Evolutionary conservation across 257 asterid genomes (phyloP).

Genomic region (Nicotiana tabacum): DNA sequence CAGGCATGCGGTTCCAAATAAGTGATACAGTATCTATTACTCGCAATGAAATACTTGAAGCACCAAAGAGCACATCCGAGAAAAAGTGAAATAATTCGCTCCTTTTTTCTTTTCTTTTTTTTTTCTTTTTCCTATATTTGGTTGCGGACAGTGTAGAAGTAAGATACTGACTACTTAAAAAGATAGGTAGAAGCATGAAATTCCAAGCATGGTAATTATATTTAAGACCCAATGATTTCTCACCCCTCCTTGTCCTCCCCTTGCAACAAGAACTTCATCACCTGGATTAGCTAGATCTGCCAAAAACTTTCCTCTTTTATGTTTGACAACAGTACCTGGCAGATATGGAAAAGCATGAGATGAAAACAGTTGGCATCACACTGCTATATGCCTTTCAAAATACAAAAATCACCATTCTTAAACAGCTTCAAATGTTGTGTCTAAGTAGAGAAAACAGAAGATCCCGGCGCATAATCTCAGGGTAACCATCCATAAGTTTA

Average conservation of each 20-base stretch:
- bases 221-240: conserved; percentile 21
- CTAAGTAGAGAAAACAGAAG: neutral
- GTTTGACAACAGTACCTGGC: conserved; percentile 88
- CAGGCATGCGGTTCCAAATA: conserved; percentile 8
- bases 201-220: conserved; percentile 8
- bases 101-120: neutral
- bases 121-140: neutral
- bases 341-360: conserved; percentile 6
- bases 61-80: conserved; percentile 1
- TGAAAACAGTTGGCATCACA: neutral
- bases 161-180: neutral
- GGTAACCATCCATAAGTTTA: neutral
- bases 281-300: conserved; percentile 90
- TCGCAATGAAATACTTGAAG: neutral
- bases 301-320: conserved; percentile 78
- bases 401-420: neutral
- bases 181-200: neutral
- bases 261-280: conserved; percentile 83
- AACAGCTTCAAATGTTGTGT: neutral
- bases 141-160: neutral
- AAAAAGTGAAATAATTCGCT: neutral
- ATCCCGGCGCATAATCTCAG: neutral
- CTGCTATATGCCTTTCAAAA: neutral
- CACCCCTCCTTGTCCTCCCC: conserved; percentile 99
- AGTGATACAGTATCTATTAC: neutral